Percentiles rank a stretch among this genome's conserved stretches.
Conservation (phyloP, 1,284 basidiomycete genomes). For the Naganishia sp. region DNA sequence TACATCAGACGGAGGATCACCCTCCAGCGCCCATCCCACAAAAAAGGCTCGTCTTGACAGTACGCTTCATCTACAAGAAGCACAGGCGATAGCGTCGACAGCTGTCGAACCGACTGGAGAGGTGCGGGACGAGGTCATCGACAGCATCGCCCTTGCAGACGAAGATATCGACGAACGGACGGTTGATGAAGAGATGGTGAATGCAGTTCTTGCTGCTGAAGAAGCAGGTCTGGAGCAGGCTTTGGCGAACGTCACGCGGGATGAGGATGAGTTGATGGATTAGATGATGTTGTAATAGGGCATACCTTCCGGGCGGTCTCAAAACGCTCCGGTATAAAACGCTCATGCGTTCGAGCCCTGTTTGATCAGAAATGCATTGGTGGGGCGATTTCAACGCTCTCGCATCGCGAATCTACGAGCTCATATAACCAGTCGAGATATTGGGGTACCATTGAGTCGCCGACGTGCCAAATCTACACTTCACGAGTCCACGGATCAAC, state of each 20-base stretch:
- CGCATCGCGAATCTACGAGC: no score
- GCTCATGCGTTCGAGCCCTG: no score
- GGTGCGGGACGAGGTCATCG: background rate
- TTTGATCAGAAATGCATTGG: no score
- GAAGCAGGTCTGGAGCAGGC: constrained; percentile 12
- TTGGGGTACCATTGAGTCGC: no score
- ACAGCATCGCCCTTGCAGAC: background rate
- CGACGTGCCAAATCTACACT: no score
- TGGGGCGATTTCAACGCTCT: no score
- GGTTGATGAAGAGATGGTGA: background rate
- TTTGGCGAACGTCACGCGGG: background rate
- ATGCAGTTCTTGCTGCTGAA: constrained; percentile 4
- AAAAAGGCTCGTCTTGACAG: constrained; percentile 20
- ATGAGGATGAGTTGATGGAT: background rate
- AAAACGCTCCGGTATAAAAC: no score
- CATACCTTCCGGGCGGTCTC: no score
- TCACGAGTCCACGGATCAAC: no score
- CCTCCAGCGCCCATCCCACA: background rate
- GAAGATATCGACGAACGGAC: background rate
- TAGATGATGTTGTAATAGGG: background rate
- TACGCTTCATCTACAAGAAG: constrained; percentile 10
- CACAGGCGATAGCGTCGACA: background rate
- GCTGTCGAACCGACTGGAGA: background rate
- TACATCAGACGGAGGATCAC: background rate
- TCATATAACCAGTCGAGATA: no score